Evolutionary conservation across 768 basidiomycete genomes (phyloP).

Genomic region (Jaapia argillacea): DNA sequence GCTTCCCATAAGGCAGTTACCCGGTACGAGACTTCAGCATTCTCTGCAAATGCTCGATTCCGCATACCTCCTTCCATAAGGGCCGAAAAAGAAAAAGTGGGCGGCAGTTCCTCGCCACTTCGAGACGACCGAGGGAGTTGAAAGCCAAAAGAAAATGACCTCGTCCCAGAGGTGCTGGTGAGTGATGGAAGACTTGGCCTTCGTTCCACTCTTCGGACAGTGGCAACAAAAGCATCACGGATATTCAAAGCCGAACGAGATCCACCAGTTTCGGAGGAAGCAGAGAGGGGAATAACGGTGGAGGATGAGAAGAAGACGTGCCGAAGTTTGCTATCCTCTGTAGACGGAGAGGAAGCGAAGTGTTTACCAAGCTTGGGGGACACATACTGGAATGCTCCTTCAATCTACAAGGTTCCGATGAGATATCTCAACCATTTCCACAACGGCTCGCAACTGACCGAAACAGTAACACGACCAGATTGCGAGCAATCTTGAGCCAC

Average conservation of each 20-base stretch:
- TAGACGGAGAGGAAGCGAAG: conserved; percentile 13
- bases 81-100: conserved; percentile 38
- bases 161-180: conserved; percentile 20
- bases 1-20: conserved; percentile 53
- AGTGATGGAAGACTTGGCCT: conserved; percentile 32
- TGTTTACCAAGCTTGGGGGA: conserved; percentile 1
- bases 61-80: conserved; percentile 17
- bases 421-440: background rate
- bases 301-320: conserved; percentile 44
- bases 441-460: conserved; percentile 27
- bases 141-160: conserved; percentile 40
- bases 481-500: conserved; percentile 39
- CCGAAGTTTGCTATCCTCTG: conserved; percentile 18
- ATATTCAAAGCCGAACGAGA: conserved; percentile 12
- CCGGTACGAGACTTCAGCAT: conserved; percentile 40
- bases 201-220: conserved; percentile 16
- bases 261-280: conserved; percentile 7
- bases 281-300: conserved; percentile 29
- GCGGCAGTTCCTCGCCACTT: conserved; percentile 50
- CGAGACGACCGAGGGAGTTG: conserved; percentile 39
- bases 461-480: conserved; percentile 46
- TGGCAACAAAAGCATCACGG: conserved; percentile 26
- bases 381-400: conserved; percentile 3
- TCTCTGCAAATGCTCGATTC: conserved; percentile 20
- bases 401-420: conserved; percentile 6